These are phyloP conservation scores for Fusarium sp. DNA, from an alignment of 2,329 filamentous ascomycete genomes.

Conservation along the genomic window DNA sequence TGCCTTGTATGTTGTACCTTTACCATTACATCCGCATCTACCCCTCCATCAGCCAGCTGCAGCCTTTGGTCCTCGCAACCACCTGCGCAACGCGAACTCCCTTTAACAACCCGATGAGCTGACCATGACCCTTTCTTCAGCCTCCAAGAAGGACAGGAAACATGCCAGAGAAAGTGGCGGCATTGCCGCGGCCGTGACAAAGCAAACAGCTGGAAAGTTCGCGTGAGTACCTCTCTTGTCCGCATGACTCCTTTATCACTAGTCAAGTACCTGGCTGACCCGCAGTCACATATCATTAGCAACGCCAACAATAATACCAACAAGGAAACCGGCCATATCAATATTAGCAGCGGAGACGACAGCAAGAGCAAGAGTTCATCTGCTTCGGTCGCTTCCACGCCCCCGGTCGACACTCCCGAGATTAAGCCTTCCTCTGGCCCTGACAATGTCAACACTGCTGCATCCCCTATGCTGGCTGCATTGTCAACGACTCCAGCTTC, in stretches of 20 bases:
- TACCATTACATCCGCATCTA: constrained; percentile 25
- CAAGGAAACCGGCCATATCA: constrained; percentile 42
- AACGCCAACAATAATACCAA: constrained; percentile 46
- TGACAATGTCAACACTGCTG: constrained; percentile 54
- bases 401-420: constrained; percentile 57
- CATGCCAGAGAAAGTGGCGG: constrained; percentile 63
- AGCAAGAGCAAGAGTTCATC: constrained; percentile 50
- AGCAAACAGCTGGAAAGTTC: constrained; percentile 62
- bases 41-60: constrained; percentile 22
- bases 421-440: constrained; percentile 53
- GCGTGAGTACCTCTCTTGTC: constrained; percentile 52
- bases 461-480: constrained; percentile 59
- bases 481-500: constrained; percentile 60
- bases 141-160: constrained; percentile 63
- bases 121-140: constrained; percentile 46
- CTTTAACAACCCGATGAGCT: constrained; percentile 26
- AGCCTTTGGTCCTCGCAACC: constrained; percentile 20
- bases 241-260: constrained; percentile 44
- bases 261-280: constrained; percentile 39
- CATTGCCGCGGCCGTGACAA: constrained; percentile 63
- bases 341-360: constrained; percentile 45
- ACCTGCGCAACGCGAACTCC: constrained; percentile 30
- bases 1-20: constrained; percentile 49
- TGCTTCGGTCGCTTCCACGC: constrained; percentile 56
- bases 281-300: constrained; percentile 34